phyloP scores from a whole-genome alignment of 2,329 filamentous ascomycete genomes.

The Pestalotiopsis sp. region DNA sequence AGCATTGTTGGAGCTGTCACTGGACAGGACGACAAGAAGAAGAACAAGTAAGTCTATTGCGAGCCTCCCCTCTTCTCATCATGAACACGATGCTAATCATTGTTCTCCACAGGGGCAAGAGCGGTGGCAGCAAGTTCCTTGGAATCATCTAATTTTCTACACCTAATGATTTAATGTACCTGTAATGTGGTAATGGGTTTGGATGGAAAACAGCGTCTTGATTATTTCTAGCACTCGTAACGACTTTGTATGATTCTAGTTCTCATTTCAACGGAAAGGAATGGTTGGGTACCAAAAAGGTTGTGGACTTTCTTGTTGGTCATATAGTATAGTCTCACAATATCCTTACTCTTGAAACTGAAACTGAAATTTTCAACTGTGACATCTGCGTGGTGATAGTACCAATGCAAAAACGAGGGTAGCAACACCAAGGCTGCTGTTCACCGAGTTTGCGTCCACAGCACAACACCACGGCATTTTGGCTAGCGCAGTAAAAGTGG shows the following conservation, averaged over 20 bases:
- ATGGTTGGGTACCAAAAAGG: background rate
- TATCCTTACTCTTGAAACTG: background rate
- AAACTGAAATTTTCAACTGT: background rate
- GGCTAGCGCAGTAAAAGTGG: background rate
- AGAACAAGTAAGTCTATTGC: conserved; percentile 23
- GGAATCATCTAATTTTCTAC: conserved; percentile 19
- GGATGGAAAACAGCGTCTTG: background rate
- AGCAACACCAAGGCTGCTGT: background rate
- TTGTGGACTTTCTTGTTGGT: background rate
- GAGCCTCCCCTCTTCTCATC: background rate
- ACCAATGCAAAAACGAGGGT: background rate
- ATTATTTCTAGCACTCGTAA: conserved; percentile 1
- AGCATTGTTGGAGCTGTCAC: conserved; percentile 44
- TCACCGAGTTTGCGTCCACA: background rate
- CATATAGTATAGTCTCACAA: background rate
- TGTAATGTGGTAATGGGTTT: background rate
- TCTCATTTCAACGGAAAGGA: background rate
- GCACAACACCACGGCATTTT: background rate
- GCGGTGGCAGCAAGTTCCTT: conserved; percentile 17
- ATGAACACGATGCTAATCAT: background rate
- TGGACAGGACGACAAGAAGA: conserved; percentile 43
- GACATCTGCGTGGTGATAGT: background rate
- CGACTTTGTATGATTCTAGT: conserved; percentile 8
- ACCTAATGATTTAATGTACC: background rate
- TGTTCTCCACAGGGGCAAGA: background rate